Percentiles rank a stretch among this genome's conserved stretches.
Evolutionary conservation across 441 rosid genomes (phyloP).

Genomic region (Jatropha multifida): DNA sequence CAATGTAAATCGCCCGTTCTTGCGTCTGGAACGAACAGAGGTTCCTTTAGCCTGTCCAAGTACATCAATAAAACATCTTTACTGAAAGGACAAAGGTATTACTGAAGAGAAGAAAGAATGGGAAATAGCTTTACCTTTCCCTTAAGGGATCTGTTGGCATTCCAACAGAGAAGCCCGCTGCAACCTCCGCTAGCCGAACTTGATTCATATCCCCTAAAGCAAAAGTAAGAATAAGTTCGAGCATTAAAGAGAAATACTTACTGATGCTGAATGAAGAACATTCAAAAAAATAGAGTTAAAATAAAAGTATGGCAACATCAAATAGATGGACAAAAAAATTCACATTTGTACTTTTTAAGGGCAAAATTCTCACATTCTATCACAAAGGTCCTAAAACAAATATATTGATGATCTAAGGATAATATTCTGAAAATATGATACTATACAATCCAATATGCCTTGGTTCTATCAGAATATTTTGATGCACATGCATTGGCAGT

Average conservation of each 20-base stretch:
- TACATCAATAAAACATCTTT: slow-evolving; percentile 11
- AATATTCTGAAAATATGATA: neutral
- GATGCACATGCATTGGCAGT: neutral
- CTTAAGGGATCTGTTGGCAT: slow-evolving; percentile 41
- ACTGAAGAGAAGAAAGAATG: neutral
- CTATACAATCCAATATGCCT: neutral
- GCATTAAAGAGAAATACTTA: no score
- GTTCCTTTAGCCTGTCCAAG: slow-evolving; percentile 55
- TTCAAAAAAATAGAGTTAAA: no score
- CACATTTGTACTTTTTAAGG: neutral
- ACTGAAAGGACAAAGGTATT: neutral
- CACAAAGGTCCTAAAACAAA: neutral
- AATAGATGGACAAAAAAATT: neutral
- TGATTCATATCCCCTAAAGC: slow-evolving; percentile 80
- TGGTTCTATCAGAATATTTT: neutral
- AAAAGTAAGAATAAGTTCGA: slow-evolving; percentile 26
- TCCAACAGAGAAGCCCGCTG: slow-evolving; percentile 85
- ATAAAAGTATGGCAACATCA: no score
- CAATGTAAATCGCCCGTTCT: slow-evolving; percentile 50
- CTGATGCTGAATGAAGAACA: no score
- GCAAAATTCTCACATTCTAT: neutral
- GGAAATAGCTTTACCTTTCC: slow-evolving; percentile 53
- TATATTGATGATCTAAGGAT: neutral
- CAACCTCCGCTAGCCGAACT: slow-evolving; percentile 79
- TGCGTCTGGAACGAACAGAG: slow-evolving; percentile 37